phyloP scores from a whole-genome alignment of 352 stramenopile species.

The Phytophthora cryptogea region DNA sequence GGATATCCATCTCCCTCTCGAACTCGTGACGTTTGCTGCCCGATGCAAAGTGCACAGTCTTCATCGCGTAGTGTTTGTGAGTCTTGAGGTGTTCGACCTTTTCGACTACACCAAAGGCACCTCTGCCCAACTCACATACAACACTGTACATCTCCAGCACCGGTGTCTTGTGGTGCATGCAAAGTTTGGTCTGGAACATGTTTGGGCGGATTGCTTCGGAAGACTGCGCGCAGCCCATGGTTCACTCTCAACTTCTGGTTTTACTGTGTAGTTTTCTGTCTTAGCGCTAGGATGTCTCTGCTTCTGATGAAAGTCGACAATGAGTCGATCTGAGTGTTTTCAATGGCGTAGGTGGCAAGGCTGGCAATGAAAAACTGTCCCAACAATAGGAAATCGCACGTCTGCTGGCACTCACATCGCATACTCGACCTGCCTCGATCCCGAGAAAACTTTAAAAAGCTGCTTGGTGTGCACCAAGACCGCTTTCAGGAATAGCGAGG shows the following conservation, averaged over 20 bases:
- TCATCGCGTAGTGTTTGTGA: slow-evolving; percentile 77
- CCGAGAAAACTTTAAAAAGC: not conserved
- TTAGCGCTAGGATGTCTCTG: not conserved
- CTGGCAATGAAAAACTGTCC: not conserved
- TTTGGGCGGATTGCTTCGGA: slow-evolving; percentile 56
- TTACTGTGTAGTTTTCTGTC: not conserved
- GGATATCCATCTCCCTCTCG: slow-evolving; percentile 78
- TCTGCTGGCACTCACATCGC: not conserved
- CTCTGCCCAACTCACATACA: slow-evolving; percentile 64
- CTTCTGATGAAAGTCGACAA: slow-evolving; percentile 13
- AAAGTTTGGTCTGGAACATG: slow-evolving; percentile 82
- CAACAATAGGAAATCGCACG: slow-evolving; percentile 12
- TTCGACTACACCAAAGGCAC: slow-evolving; percentile 77
- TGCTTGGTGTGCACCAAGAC: not conserved
- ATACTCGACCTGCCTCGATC: not conserved
- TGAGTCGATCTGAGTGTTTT: not conserved
- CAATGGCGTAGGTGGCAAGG: not conserved
- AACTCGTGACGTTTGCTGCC: slow-evolving; percentile 72
- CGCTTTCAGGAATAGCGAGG: slow-evolving; percentile 8
- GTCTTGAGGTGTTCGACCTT: slow-evolving; percentile 74
- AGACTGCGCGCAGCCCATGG: slow-evolving; percentile 76
- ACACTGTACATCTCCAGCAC: slow-evolving; percentile 52
- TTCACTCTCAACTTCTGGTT: not conserved
- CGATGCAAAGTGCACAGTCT: slow-evolving; percentile 70
- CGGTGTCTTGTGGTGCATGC: slow-evolving; percentile 67